Base-by-base conservation (phyloP, 805 yeast species). In the Diddensiella santjacobensis region DNA sequence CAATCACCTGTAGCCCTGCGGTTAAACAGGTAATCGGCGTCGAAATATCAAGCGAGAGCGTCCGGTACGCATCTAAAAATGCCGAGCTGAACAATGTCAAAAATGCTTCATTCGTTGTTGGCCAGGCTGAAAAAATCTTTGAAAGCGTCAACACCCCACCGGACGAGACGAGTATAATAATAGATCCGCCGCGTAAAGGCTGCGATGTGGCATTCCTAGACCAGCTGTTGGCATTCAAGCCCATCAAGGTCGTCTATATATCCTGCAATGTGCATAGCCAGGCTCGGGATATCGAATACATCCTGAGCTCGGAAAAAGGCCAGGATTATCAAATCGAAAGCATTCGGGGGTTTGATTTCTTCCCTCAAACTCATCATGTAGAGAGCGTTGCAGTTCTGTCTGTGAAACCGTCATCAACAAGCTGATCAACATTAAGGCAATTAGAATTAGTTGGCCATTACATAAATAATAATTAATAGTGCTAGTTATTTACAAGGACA, bases 191-290 rank as follows among this genome's bases (percentile, higher is more conserved):
- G 38, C 81, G 99, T 65, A 93, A 91, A 66, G 99, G 99, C 1
- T 91, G 98, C 67, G 97, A 90, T 65, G 85, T 81, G 44, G 80
- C 80, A 6, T 93, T 93, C 62, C 72, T 93, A 67, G 80, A 83
- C 56, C 99, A 93, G 69, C 72, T 93, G 49, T 77, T 93, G 18
- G 87, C 74, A 18, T 93, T 86, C 67, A 73, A 78, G 53, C 98
- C 99, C 2, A 84, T 84, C 13, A 81, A 82, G 58, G 80, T 93
- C 47, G 95, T 93, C n/a, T 93, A 93, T 68, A 86, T 93, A 49
- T 87, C 96, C 53, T 93, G 99, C 73, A 93, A 93, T 63, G 99
- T 93, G 42, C 97, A 91, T 69, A 87, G 96, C 17, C 99, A 93
- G 68, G 98, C 98, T 3, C 74, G 98, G 58, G 99, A 93, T 65